These are phyloP conservation scores for Russula sp. DNA, from an alignment of 768 basidiomycete genomes.

Conservation along the genomic window DNA sequence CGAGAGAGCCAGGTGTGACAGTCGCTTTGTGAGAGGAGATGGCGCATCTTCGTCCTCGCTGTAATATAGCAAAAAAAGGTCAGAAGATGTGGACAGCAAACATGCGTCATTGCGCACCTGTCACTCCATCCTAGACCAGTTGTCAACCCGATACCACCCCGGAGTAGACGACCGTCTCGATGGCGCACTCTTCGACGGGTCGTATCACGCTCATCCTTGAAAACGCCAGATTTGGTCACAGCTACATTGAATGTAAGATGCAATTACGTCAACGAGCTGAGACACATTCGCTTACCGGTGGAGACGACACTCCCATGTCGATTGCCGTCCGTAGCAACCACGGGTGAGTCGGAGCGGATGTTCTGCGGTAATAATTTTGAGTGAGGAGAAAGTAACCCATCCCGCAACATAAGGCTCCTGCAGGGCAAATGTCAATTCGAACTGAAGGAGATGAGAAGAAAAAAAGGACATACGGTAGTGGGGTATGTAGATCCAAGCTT, in stretches of 20 bases:
- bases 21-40: constrained; percentile 31
- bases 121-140: constrained; percentile 40
- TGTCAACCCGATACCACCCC: constrained; percentile 35
- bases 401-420: constrained; percentile 35
- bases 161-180: constrained; percentile 32
- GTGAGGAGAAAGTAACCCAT: constrained; percentile 34
- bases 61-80: neutral
- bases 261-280: constrained; percentile 3
- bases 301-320: constrained; percentile 26
- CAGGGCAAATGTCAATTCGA: neutral
- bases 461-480: constrained; percentile 30
- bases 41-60: constrained; percentile 39
- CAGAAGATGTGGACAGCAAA: neutral
- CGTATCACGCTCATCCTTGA: constrained; percentile 35
- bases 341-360: constrained; percentile 13
- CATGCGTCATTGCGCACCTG: constrained; percentile 24
- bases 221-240: constrained; percentile 31
- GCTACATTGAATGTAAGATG: constrained; percentile 20
- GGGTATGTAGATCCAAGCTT: constrained; percentile 34
- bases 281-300: constrained; percentile 20
- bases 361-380: constrained; percentile 33
- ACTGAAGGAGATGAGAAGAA: neutral
- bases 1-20: constrained; percentile 27
- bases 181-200: constrained; percentile 30
- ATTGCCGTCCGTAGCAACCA: constrained; percentile 19